These are phyloP conservation scores for Heritiera littoralis DNA, from an alignment of 345 rosid species.

Conservation along the genomic window DNA sequence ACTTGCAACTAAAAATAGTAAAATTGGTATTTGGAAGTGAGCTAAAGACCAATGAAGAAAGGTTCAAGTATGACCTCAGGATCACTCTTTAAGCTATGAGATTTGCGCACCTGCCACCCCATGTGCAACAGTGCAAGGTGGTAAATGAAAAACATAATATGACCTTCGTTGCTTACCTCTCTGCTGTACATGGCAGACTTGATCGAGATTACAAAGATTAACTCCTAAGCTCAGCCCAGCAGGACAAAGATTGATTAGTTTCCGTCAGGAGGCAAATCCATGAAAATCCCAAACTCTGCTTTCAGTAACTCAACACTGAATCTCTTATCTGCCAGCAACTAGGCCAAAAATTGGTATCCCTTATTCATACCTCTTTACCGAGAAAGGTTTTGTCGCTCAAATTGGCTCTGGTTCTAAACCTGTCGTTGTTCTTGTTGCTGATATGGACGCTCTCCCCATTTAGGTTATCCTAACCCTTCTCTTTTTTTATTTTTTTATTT, in stretches of 20 bases:
- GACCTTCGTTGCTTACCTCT: constrained; percentile 8
- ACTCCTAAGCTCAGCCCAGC: constrained; percentile 43
- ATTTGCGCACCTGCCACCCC: background rate
- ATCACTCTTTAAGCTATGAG: no score
- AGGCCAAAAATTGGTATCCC: no score
- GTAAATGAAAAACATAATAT: no score
- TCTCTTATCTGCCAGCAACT: constrained; percentile 65
- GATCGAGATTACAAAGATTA: constrained; percentile 37
- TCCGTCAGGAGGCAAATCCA: constrained; percentile 74
- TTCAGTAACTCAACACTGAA: constrained; percentile 70
- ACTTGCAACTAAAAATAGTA: no score
- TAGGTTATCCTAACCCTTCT: constrained; percentile 34
- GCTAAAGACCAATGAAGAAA: no score
- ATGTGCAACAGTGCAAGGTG: background rate
- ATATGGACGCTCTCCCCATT: constrained; percentile 82
- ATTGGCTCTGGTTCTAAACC: constrained; percentile 74
- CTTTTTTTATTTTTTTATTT: constrained; percentile 16
- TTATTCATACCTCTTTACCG: constrained; percentile 66
- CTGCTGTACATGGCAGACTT: background rate
- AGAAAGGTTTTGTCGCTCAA: constrained; percentile 71
- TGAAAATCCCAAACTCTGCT: constrained; percentile 76
- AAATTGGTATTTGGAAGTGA: no score
- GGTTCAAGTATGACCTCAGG: no score
- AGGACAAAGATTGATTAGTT: constrained; percentile 61
- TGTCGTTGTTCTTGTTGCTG: constrained; percentile 74